Evolutionary conservation across 495 filamentous ascomycete species (phyloP), one percentile per base, ranked within the genome.

Genomic region (Trichoderma orchidacearum): DNA sequence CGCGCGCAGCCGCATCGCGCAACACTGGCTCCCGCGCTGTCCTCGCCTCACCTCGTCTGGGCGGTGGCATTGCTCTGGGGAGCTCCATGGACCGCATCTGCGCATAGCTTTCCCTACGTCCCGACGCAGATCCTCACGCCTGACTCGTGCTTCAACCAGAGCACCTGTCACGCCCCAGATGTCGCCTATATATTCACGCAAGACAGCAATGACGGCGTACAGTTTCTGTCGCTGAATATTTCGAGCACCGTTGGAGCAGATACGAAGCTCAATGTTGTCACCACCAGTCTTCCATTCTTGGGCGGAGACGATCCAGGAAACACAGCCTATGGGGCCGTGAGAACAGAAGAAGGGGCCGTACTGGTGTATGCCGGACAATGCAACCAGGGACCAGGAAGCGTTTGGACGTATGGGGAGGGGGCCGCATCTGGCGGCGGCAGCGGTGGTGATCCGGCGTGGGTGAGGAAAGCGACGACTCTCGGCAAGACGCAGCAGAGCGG

Each of bases 301-400:
- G 61, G 69, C 41, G 63, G 67, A 31, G 61, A 64, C 27, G 15
- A 55, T 36, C 65, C 66, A 12, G 59, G 56, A 3, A 63, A 60
- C 30, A 70, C 71, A 1, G 74, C 84, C 3, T 90, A 84, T 58
- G 75, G 80, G 12, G 80, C 90, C 0, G 73, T 79, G 0, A 72
- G 91, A 28, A 80, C 86, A 38, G 67, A 77, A 35, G 70, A 78
- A 59, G 89, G 88, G 7, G 75, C 78, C 18, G 78, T 95, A 48
- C 79, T 77, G 25, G 80, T 90, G 8, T 83, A 87, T 53, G 68
- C 83, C 0, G 90, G 90, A 5, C 72, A 83, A 55, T 95, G 90
- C 65, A 66, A 66, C 5, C 64, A 69, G 21, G 55, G 64, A n/a
- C 60, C 51, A 27, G 63, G 66, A 28, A 60, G 63, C 18, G 62